Conservation (phyloP, 768 basidiomycete genomes). For the Exidia glandulosa region DNA sequence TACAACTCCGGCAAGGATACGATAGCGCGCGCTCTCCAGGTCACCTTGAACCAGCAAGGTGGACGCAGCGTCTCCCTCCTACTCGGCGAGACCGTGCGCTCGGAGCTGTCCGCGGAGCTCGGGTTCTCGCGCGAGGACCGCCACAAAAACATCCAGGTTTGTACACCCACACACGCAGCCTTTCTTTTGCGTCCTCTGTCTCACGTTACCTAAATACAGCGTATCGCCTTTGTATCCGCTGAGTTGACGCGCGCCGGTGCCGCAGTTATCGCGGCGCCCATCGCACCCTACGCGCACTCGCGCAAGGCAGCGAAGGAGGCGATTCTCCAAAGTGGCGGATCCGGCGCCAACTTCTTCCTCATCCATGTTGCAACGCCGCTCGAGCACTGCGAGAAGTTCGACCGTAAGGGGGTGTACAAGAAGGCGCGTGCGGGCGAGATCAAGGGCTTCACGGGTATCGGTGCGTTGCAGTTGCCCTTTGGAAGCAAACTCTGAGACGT, state of each 20-base stretch:
- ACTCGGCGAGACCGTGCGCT: conserved; percentile 78
- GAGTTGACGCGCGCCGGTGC: conserved; percentile 93
- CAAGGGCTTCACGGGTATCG: conserved; percentile 79
- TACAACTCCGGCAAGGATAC: conserved; percentile 92
- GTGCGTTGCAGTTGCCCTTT: conserved; percentile 10
- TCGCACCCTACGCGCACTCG: conserved; percentile 73
- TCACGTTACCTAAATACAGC: conserved; percentile 20
- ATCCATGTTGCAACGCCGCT: conserved; percentile 91
- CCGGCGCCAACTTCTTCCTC: conserved; percentile 89
- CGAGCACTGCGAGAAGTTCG: conserved; percentile 79
- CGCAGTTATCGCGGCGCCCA: conserved; percentile 86
- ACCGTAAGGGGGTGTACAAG: conserved; percentile 75
- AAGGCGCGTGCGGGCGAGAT: conserved; percentile 76
- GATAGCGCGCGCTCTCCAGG: conserved; percentile 87
- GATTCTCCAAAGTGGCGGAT: conserved; percentile 61
- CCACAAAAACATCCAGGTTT: conserved; percentile 59
- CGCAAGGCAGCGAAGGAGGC: conserved; percentile 67
- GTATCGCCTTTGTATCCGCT: conserved; percentile 79
- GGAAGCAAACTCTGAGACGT: background rate
- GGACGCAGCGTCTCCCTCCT: conserved; percentile 89
- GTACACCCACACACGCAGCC: no score
- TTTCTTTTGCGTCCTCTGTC: background rate
- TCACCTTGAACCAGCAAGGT: conserved; percentile 88
- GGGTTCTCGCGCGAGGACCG: conserved; percentile 70
- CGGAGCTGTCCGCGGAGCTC: conserved; percentile 57